Evolutionary conservation across 2,329 filamentous ascomycete species (phyloP).

Genomic region (Fusarium incarnatum): DNA sequence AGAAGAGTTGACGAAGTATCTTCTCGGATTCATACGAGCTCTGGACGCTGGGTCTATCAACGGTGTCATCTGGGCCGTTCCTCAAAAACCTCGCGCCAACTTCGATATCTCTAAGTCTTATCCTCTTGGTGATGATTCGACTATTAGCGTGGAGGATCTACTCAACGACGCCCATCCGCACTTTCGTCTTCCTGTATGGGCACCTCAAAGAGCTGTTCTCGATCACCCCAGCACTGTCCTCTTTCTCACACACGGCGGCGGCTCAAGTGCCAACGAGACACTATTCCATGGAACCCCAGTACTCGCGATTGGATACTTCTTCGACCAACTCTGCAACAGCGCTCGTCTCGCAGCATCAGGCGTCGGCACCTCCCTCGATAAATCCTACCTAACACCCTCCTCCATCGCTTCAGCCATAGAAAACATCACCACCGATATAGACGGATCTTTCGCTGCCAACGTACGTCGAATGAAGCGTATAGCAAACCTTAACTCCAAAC

Average conservation of each 20-base stretch:
- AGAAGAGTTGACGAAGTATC: conserved; percentile 48
- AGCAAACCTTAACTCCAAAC: conserved; percentile 51
- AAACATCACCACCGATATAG: conserved; percentile 46
- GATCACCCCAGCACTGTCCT: conserved; percentile 50
- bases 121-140: conserved; percentile 18
- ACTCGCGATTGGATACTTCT: conserved; percentile 54
- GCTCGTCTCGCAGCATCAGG: conserved; percentile 52
- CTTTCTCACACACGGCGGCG: conserved; percentile 57
- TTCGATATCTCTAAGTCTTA: conserved; percentile 38
- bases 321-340: conserved; percentile 56
- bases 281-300: conserved; percentile 55
- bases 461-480: conserved; percentile 54
- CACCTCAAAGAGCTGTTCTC: conserved; percentile 56
- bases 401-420: conserved; percentile 49
- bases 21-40: conserved; percentile 47
- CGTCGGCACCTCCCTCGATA: conserved; percentile 52
- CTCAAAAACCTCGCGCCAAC: conserved; percentile 37
- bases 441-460: conserved; percentile 50
- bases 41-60: conserved; percentile 49
- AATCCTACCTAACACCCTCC: conserved; percentile 50
- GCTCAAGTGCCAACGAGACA: conserved; percentile 56
- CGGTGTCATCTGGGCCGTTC: conserved; percentile 55
- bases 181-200: conserved; percentile 52
- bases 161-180: conserved; percentile 46
- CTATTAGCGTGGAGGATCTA: conserved; percentile 33